These are phyloP conservation scores for Mucuna pruriens DNA, from an alignment of 306 rosid genomes.

Conservation along the genomic window DNA sequence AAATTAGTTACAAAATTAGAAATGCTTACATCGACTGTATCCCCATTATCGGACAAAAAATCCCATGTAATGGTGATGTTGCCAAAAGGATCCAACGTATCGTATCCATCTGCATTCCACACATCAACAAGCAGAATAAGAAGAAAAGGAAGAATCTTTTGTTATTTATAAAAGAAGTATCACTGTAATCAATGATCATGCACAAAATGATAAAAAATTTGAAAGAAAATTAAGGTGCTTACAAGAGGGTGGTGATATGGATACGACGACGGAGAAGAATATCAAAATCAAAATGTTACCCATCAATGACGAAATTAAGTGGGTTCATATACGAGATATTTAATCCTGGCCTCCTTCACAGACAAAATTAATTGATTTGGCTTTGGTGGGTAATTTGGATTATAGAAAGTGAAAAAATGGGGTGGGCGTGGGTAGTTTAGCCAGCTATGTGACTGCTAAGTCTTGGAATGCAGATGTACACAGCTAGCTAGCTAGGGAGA, in stretches of 20 bases:
- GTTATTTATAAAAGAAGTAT: not conserved
- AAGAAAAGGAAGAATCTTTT: not conserved
- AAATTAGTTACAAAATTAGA: not conserved
- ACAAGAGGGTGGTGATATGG: conserved; percentile 54
- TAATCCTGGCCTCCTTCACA: not conserved
- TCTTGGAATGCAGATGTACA: not conserved
- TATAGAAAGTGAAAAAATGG: not conserved
- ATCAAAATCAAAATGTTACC: conserved; percentile 29
- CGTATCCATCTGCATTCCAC: conserved; percentile 71
- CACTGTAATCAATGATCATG: not conserved
- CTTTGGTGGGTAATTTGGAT: not conserved
- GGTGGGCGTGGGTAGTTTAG: too few relatives aligned
- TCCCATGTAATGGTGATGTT: conserved; percentile 76
- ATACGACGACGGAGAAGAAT: conserved; percentile 42
- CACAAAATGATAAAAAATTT: not conserved
- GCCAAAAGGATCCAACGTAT: conserved; percentile 70
- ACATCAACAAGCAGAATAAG: not conserved
- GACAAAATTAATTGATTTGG: not conserved
- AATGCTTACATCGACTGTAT: conserved; percentile 53
- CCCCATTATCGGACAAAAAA: conserved; percentile 53
- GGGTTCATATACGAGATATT: conserved; percentile 3
- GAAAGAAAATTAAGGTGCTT: conserved; percentile 31
- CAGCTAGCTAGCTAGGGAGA: too few relatives aligned
- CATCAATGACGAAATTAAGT: conserved; percentile 33
- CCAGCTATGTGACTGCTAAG: not conserved